Evolutionary conservation across 2,329 filamentous ascomycete species (phyloP), one percentile per base, ranked within the genome.

Genomic region (Dactylellina cionopaga): DNA sequence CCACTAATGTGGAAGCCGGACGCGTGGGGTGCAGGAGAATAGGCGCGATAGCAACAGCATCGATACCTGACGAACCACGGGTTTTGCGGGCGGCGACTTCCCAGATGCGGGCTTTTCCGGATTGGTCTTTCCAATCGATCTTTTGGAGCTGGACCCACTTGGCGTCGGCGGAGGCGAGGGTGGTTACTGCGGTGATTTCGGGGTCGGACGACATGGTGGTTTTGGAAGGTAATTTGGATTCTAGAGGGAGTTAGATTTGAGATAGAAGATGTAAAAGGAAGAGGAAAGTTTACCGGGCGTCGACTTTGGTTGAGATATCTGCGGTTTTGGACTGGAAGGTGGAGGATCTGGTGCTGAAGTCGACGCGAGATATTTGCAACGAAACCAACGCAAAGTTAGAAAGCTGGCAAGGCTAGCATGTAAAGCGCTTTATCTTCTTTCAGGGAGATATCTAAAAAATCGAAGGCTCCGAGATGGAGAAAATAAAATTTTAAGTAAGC

Each of bases 111-210:
- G 80, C 43, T 56, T 80, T 81, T 70, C 83, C 83, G 1, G 79
- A 79, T 74, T 84, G 81, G 73, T 83, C 82, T 15, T 79, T 79
- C 81, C 82, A 84, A 37, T 84, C 81, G 76, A 87, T 83, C 74
- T 84, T 85, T 68, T 85, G 81, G 60, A 88, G 83, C 47, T 84
- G 83, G 31, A 86, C 80, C 85, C 85, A 87, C 78, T 83, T 85
- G 0, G 85, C 83, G 66, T 87, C 82, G n/a, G 79, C 77, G 15
- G 82, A 80, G 60, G 82, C 80, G 13, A 88, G 81, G 27, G 85
- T 82, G 10, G 83, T 80, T 60, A 85, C 76, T 54, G 79, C 79
- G 64, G 80, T 82, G 77, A 85, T 83, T 76, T 79, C 78, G 7
- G 84, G 84, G 74, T 82, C 80, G 52, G 76, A 73, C 27, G 80